phyloP scores from a whole-genome alignment of 1,284 basidiomycete species.

The Grifola frondosa region DNA sequence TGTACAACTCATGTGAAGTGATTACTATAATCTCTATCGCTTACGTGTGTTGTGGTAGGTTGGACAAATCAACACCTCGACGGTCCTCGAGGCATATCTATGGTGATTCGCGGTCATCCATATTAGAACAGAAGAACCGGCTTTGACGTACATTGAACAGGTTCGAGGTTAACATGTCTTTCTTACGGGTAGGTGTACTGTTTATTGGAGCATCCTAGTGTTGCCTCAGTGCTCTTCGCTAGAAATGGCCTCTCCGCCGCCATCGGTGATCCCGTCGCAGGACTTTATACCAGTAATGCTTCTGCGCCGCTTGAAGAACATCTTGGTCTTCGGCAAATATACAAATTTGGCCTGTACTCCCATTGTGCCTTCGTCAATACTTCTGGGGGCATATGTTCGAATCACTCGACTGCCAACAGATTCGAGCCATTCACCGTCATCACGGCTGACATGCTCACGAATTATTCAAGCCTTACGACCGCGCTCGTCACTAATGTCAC shows the following conservation, averaged over 20 bases:
- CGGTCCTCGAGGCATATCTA: constrained; percentile 68
- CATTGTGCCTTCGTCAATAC: constrained; percentile 69
- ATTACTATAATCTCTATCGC: constrained; percentile 21
- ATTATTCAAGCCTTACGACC: constrained; percentile 58
- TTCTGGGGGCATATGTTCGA: constrained; percentile 63
- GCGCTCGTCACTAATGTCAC: constrained; percentile 52
- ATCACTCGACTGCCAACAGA: constrained; percentile 52
- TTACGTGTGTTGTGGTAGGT: constrained; percentile 45
- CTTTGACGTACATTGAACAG: constrained; percentile 38
- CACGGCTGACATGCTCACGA: constrained; percentile 61
- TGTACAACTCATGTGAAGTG: constrained; percentile 13
- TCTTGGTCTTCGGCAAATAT: constrained; percentile 65
- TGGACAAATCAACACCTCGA: constrained; percentile 76
- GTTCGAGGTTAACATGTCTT: constrained; percentile 66
- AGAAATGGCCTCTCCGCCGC: constrained; percentile 53
- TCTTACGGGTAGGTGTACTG: constrained; percentile 56
- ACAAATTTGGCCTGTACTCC: constrained; percentile 76
- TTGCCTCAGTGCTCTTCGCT: constrained; percentile 13
- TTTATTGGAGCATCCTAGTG: constrained; percentile 6
- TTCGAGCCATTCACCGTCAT: constrained; percentile 64
- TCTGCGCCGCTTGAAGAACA: constrained; percentile 56
- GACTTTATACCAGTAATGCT: constrained; percentile 68
- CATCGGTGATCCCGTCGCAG: constrained; percentile 56
- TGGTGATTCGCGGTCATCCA: constrained; percentile 47
- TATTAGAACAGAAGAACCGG: constrained; percentile 12